These are phyloP conservation scores for Corynascus novoguineensis DNA, from an alignment of 495 filamentous ascomycete genomes.

Conservation along the genomic window DNA sequence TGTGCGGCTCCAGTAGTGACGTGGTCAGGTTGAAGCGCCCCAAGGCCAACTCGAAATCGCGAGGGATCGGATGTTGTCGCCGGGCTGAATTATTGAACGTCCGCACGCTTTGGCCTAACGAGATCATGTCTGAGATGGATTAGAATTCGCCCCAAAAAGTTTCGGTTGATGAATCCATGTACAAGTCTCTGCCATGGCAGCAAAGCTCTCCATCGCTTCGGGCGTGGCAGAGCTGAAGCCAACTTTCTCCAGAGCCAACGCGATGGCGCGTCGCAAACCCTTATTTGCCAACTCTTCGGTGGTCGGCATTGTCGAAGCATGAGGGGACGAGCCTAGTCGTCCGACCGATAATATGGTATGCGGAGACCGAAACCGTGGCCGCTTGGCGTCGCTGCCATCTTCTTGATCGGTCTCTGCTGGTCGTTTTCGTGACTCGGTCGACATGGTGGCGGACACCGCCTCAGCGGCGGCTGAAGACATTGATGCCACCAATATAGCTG, in stretches of 20 bases:
- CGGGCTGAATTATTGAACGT: constrained; percentile 33
- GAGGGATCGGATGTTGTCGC: constrained; percentile 32
- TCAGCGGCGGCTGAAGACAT: not conserved
- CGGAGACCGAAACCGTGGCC: constrained; percentile 22
- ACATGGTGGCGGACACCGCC: constrained; percentile 11
- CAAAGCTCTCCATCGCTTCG: constrained; percentile 43
- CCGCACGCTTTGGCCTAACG: constrained; percentile 30
- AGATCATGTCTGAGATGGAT: constrained; percentile 29
- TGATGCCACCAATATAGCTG: not conserved
- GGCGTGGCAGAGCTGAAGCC: constrained; percentile 38
- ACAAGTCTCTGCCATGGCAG: constrained; percentile 37
- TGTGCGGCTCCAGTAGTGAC: constrained; percentile 35
- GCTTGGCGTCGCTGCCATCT: constrained; percentile 26
- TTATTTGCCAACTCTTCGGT: constrained; percentile 32
- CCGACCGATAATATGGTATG: constrained; percentile 8
- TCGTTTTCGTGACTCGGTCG: constrained; percentile 27
- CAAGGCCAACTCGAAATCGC: constrained; percentile 38
- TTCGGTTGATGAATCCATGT: not conserved
- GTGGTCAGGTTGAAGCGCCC: constrained; percentile 33
- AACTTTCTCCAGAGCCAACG: constrained; percentile 34
- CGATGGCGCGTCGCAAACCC: constrained; percentile 38
- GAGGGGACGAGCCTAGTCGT: not conserved
- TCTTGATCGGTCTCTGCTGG: constrained; percentile 18
- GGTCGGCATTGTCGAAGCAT: constrained; percentile 9
- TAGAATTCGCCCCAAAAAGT: not conserved